Percentiles rank a stretch among this genome's conserved stretches.
These are phyloP conservation scores for Neurospora sp. DNA, from an alignment of 495 filamentous ascomycete species.

Conservation along the genomic window DNA sequence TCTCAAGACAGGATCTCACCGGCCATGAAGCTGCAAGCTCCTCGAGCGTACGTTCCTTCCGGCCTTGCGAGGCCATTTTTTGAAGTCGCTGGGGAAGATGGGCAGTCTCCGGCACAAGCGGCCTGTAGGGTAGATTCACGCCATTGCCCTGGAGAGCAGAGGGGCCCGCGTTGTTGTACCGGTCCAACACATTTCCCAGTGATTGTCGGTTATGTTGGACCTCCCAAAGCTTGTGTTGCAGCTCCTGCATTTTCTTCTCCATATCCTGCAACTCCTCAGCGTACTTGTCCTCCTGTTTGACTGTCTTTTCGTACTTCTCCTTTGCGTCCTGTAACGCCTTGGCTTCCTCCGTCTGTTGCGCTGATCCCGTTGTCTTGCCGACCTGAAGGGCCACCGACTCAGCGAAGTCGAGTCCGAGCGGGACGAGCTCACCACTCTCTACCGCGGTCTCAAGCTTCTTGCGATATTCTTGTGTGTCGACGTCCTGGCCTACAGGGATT, in stretches of 20 bases:
- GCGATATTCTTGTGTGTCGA: neutral
- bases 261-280: neutral
- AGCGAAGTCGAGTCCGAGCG: conserved; percentile 2
- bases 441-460: neutral
- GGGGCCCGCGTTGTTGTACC: neutral
- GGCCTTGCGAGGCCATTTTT: neutral
- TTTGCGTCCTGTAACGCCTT: neutral
- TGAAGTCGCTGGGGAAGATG: neutral
- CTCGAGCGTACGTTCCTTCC: neutral
- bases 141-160: neutral
- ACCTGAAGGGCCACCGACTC: neutral
- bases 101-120: neutral
- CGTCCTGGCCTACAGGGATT: neutral
- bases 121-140: neutral
- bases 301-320: neutral
- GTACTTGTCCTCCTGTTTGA: neutral
- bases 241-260: neutral
- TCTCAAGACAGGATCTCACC: neutral
- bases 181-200: neutral
- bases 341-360: neutral
- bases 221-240: neutral
- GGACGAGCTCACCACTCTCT: neutral
- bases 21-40: neutral
- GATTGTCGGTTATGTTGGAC: neutral
- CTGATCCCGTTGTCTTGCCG: neutral